Percentiles rank a stretch among this genome's conserved stretches.
Evolutionary conservation across 2,329 filamentous ascomycete genomes (phyloP).

Genomic region (Mariannaea sp.): DNA sequence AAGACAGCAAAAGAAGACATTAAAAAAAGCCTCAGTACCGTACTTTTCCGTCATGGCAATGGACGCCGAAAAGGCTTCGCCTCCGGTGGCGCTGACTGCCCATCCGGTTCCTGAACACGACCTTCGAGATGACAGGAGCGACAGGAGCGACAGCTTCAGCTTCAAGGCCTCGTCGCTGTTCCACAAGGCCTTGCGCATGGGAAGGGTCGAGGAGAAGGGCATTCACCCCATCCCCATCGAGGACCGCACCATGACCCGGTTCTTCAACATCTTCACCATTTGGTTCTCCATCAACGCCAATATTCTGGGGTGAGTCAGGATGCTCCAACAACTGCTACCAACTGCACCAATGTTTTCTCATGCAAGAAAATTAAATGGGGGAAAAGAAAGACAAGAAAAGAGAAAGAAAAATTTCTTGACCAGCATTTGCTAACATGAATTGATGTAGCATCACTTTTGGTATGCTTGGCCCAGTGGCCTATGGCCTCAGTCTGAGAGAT

Average conservation of each 20-base stretch:
- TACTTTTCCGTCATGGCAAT: slow-evolving; percentile 7
- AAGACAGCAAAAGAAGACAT: background rate
- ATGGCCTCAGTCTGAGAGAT: slow-evolving; percentile 60
- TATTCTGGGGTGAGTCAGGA: slow-evolving; percentile 48
- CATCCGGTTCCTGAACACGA: slow-evolving; percentile 24
- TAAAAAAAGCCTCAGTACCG: too few species aligned
- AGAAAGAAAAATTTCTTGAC: too few species aligned
- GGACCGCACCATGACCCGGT: slow-evolving; percentile 47
- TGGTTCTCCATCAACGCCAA: slow-evolving; percentile 57
- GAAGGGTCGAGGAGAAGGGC: slow-evolving; percentile 51
- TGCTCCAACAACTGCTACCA: too few species aligned
- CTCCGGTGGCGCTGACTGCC: slow-evolving; percentile 1
- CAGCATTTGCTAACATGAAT: slow-evolving; percentile 15
- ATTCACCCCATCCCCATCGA: slow-evolving; percentile 50
- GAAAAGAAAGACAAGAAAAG: too few species aligned
- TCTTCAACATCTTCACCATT: slow-evolving; percentile 53
- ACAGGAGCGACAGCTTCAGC: slow-evolving; percentile 37
- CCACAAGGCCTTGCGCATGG: slow-evolving; percentile 42
- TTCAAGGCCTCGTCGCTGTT: slow-evolving; percentile 37
- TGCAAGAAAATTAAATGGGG: too few species aligned
- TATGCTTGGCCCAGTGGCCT: slow-evolving; percentile 62
- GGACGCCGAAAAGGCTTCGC: slow-evolving; percentile 25
- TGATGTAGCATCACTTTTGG: slow-evolving; percentile 62
- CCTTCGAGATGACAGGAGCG: slow-evolving; percentile 29
- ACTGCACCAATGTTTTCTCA: background rate